phyloP scores from a whole-genome alignment of 179 eudicot species.

The Actinidia arguta region DNA sequence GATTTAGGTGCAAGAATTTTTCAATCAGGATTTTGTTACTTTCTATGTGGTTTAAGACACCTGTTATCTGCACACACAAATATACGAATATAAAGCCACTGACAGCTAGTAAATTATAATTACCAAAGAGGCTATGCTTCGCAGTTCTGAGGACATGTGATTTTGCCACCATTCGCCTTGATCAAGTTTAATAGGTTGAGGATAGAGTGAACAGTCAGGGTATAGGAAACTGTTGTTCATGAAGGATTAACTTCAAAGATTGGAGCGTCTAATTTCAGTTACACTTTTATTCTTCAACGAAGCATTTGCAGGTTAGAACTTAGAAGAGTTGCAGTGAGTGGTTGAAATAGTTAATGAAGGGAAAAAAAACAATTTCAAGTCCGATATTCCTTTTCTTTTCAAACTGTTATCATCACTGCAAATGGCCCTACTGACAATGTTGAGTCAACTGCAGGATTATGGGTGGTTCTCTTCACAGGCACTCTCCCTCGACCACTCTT shows the following conservation, averaged over 20 bases:
- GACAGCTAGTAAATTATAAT: background rate
- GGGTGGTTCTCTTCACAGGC: too few relatives aligned
- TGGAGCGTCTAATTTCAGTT: background rate
- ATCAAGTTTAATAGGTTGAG: background rate
- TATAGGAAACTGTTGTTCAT: background rate
- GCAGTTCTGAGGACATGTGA: too few relatives aligned
- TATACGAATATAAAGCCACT: background rate
- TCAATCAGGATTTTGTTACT: background rate
- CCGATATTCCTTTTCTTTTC: too few relatives aligned
- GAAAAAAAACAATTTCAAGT: too few relatives aligned
- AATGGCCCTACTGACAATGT: too few relatives aligned
- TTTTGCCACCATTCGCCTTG: too few relatives aligned
- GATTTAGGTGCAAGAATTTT: background rate
- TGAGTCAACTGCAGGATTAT: too few relatives aligned
- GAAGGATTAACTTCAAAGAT: background rate
- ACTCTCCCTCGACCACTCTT: too few relatives aligned
- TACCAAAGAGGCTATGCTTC: background rate
- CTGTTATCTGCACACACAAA: background rate
- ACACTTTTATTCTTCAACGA: background rate
- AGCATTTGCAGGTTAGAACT: background rate
- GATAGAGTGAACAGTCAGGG: background rate
- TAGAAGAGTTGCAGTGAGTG: background rate
- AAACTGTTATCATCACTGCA: too few relatives aligned
- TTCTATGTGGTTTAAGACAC: background rate
- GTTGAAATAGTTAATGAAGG: background rate